These are phyloP conservation scores for Botrytis fragariae DNA, from an alignment of 2,329 filamentous ascomycete species.

Conservation along the genomic window DNA sequence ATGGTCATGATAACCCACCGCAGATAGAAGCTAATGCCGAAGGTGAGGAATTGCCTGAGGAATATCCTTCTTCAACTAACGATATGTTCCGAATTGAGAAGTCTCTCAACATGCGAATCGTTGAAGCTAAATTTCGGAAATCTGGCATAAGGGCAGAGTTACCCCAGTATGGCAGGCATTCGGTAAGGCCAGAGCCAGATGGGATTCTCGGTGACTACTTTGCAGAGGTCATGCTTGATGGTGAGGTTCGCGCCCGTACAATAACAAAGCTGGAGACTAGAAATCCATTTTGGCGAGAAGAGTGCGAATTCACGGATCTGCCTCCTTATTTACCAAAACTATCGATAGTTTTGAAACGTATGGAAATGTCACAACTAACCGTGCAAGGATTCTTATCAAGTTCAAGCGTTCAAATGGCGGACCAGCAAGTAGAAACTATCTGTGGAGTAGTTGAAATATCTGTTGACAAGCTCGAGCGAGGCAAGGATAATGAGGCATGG, in stretches of 20 bases:
- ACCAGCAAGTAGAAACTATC: constrained; percentile 48
- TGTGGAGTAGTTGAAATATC: constrained; percentile 72
- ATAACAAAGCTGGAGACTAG: constrained; percentile 67
- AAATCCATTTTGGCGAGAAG: constrained; percentile 77
- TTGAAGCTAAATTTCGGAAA: constrained; percentile 56
- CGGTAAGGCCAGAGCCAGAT: constrained; percentile 43
- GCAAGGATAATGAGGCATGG: constrained; percentile 83
- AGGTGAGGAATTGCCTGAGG: constrained; percentile 12
- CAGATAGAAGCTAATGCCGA: constrained; percentile 25
- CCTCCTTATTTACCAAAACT: constrained; percentile 66
- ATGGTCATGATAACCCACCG: constrained; percentile 46
- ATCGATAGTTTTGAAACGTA: constrained; percentile 68
- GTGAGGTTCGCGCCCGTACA: constrained; percentile 74
- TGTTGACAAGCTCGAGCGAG: constrained; percentile 73
- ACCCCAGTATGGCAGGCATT: constrained; percentile 28
- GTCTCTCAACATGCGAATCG: constrained; percentile 55
- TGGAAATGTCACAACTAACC: constrained; percentile 42
- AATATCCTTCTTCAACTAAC: constrained; percentile 33
- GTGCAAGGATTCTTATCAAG: constrained; percentile 35
- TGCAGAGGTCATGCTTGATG: constrained; percentile 75
- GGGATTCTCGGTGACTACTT: constrained; percentile 66
- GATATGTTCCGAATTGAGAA: constrained; percentile 63
- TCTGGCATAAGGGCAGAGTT: constrained; percentile 35
- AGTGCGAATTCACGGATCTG: constrained; percentile 73
- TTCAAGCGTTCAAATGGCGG: constrained; percentile 31